Base-by-base conservation (phyloP, 1,284 basidiomycete genomes). In the Papiliotrema terrestris region DNA sequence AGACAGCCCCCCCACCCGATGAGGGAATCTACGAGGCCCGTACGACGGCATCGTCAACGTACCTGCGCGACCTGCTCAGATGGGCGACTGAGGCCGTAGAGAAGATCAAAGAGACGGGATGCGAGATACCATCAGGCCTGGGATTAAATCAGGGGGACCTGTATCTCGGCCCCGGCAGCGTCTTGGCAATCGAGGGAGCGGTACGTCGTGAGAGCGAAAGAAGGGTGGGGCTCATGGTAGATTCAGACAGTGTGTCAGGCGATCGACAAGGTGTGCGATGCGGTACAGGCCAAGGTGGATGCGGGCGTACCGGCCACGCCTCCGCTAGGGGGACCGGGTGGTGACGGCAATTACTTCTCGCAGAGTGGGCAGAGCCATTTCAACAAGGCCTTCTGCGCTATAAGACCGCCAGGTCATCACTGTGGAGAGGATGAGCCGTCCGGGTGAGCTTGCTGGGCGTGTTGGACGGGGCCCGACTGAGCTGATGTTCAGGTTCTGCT, bases 341-440 rank as follows among this genome's bases (percentile, higher is more conserved):
- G 29, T 11, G 29, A 32, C 6, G 29, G 29, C 29, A 32, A 32
- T 11, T 32, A 32, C 29, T 32, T 32, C 11, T 5, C 29, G 6
- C 29, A 32, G 29, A 23, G 36, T 43, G n/a, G 15, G 43, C 38
- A 37, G 54, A 32, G 19, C 23, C 15, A 42, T 9, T 64, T 65
- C 49, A 72, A 55, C 14, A 82, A 84, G 36, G 88, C 88, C 0
- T 95, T 95, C 72, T 90, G 90, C 13, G 86, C 85, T 0, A 82
- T 95, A 29, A 78, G 92, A 43, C 92, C 92, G 0, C 92, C 92
- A 0, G 92, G 92, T 0, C 91, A 93, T 78, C 92, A 94, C 67
- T 95, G 91, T 65, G 88, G 89, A 1, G 89, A 91, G 73, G 84
- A 91, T 59, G 83, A 83, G 0, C 94, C 94, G 0, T 87, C 86